Base-by-base conservation (phyloP, 1,284 basidiomycete species). In the Boletellus deceptivus region DNA sequence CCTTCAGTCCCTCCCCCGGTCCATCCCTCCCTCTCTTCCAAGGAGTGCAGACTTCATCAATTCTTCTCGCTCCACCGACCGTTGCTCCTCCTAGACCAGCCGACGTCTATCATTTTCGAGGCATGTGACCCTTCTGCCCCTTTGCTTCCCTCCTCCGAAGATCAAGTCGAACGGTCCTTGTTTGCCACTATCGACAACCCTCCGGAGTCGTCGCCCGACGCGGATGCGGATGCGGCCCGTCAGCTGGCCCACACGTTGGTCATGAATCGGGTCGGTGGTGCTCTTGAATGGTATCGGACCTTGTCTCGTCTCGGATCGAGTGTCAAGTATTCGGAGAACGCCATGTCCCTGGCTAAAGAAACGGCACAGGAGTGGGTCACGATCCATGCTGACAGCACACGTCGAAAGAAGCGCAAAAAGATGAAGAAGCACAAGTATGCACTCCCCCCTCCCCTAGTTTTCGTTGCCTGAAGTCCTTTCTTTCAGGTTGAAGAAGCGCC, bases 371-470 rank as follows among this genome's bases (percentile, higher is more conserved):
- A 83, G 43, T 80, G 74, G 75, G 74, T 80, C 55, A 76, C 79
- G 36, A 77, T 89, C 29, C 70, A 80, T 64, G 75, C 89, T 72
- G 89, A 92, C 60, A 91, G 89, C 60, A 82, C 79, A 24, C 87
- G 85, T 75, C 80, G 89, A 69, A 92, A 92, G 77, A 78, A 82
- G 60, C 76, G 82, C 74, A 89, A 83, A 80, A 91, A 91, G 81
- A 92, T 92, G 86, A 89, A 87, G 80, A 92, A 91, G 72, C 90
- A 92, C 66, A 92, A 92, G 89, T 90, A 65, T 70, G 86, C 75
- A n/a, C 16, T 14, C 34, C 48, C n/a, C 25, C 29, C 48, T n/a
- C 47, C 47, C 44, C 20, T 34, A 6, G 3, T 22, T 16, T 40
- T 36, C 42, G 24, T 39, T 29, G 48, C 55, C 37, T 54, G 27